These are phyloP conservation scores for Globisporangium recalcitrans DNA, from an alignment of 352 stramenopile genomes.

Conservation along the genomic window DNA sequence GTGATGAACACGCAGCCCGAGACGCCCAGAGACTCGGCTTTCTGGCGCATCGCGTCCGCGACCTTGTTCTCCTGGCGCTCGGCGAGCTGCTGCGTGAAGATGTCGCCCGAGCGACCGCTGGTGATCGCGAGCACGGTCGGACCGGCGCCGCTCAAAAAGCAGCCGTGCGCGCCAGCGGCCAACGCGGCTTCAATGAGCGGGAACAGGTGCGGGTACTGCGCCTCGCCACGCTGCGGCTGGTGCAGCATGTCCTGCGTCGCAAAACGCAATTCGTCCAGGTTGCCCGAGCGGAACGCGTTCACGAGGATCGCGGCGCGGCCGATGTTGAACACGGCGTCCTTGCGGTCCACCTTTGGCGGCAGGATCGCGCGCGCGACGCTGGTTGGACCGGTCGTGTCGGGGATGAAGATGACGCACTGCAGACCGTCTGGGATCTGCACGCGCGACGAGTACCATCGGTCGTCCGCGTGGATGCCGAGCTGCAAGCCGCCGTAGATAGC, in stretches of 20 bases:
- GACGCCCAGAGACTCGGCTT: conserved; percentile 87
- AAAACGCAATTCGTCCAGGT: conserved; percentile 95
- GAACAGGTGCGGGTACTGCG: conserved; percentile 95
- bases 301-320: conserved; percentile 96
- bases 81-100: conserved; percentile 96
- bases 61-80: conserved; percentile 89
- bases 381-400: conserved; percentile 95
- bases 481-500: conserved; percentile 99
- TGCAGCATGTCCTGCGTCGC: conserved; percentile 93
- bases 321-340: conserved; percentile 97
- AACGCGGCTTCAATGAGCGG: conserved; percentile 97
- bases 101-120: conserved; percentile 95
- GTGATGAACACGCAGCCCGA: conserved; percentile 97
- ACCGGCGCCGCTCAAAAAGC: conserved; percentile 96
- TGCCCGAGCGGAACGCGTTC: conserved; percentile 94
- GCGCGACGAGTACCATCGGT: conserved; percentile 96
- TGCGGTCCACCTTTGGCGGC: conserved; percentile 76
- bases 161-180: conserved; percentile 90
- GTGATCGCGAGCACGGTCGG: conserved; percentile 98
- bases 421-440: conserved; percentile 93
- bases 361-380: conserved; percentile 92
- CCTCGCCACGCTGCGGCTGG: conserved; percentile 94
- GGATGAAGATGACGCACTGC: conserved; percentile 98
- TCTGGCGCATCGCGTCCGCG: conserved; percentile 95
- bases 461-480: conserved; percentile 91